Conservation (phyloP, 371 early-diverging fungal species). For the Rhizopus microsporus region DNA sequence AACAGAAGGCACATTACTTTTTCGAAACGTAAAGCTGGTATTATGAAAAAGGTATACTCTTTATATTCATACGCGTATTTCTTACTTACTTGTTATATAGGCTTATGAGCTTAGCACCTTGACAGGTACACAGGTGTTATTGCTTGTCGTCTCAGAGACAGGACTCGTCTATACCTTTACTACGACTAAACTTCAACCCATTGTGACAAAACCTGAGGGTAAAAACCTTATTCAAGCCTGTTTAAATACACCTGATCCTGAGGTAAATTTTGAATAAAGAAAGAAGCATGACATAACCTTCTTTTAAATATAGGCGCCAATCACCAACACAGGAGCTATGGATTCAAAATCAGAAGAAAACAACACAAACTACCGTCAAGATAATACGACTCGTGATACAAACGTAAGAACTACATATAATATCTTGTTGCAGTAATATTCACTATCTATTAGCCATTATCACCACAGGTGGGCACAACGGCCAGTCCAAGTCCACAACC, state of each 20-base stretch:
- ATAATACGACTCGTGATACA: not conserved
- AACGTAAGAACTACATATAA: not conserved
- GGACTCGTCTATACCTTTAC: constrained; percentile 99
- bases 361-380: not conserved
- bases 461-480: not conserved
- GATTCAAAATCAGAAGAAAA: not conserved
- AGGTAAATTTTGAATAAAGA: constrained; percentile 7
- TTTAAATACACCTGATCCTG: constrained; percentile 81
- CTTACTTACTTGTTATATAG: constrained; percentile 34
- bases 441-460: not conserved
- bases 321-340: not conserved
- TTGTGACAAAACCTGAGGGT: constrained; percentile 94
- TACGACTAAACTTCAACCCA: constrained; percentile 94
- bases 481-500: not conserved
- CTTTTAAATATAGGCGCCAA: not conserved
- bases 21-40: constrained; percentile 97
- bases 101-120: constrained; percentile 96
- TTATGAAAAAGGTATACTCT: constrained; percentile 93
- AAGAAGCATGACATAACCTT: not conserved
- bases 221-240: constrained; percentile 95
- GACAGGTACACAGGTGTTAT: constrained; percentile 96
- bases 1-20: constrained; percentile 96
- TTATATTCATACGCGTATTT: not conserved
- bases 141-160: constrained; percentile 97
- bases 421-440: too few relatives aligned